These are phyloP conservation scores for Pisolithus microcarpus DNA, from an alignment of 768 basidiomycete genomes.

Conservation along the genomic window DNA sequence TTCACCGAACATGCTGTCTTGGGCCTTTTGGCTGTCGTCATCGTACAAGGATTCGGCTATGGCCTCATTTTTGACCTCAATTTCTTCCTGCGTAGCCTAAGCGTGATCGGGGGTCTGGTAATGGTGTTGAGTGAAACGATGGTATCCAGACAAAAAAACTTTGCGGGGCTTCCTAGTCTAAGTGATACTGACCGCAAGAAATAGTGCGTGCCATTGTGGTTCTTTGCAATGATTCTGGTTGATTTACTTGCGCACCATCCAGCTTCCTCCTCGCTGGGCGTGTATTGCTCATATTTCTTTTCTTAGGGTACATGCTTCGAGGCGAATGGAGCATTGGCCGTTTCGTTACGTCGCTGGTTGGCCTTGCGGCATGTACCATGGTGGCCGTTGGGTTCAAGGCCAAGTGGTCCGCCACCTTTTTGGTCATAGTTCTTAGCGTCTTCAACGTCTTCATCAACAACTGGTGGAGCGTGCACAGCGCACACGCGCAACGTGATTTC, in stretches of 20 bases:
- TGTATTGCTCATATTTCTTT: slow-evolving; percentile 96
- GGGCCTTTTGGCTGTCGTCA: slow-evolving; percentile 83
- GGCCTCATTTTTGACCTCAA: slow-evolving; percentile 99
- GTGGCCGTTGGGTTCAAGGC: slow-evolving; percentile 99
- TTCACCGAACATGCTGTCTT: slow-evolving; percentile 85
- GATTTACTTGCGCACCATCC: slow-evolving; percentile 1
- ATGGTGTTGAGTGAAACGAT: slow-evolving; percentile 99
- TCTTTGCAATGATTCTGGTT: neutral
- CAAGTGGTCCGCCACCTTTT: slow-evolving; percentile 96
- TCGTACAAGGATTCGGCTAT: slow-evolving; percentile 96
- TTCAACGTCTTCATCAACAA: slow-evolving; percentile 99
- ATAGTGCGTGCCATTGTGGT: slow-evolving; percentile 57
- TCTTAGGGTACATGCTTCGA: slow-evolving; percentile 95
- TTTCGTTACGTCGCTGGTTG: slow-evolving; percentile 81
- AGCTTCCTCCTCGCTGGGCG: slow-evolving; percentile 98
- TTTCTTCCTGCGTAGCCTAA: slow-evolving; percentile 99
- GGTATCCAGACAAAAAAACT: slow-evolving; percentile 76
- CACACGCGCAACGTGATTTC: slow-evolving; percentile 96
- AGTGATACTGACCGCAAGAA: slow-evolving; percentile 96
- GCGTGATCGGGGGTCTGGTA: slow-evolving; percentile 94
- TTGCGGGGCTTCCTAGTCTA: slow-evolving; percentile 84
- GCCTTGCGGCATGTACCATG: slow-evolving; percentile 89
- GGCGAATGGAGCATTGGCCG: slow-evolving; percentile 86
- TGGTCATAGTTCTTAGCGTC: slow-evolving; percentile 82
- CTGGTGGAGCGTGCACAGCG: slow-evolving; percentile 91